phyloP scores from a whole-genome alignment of 2,329 filamentous ascomycete species.

The Aspergillus sp. region DNA sequence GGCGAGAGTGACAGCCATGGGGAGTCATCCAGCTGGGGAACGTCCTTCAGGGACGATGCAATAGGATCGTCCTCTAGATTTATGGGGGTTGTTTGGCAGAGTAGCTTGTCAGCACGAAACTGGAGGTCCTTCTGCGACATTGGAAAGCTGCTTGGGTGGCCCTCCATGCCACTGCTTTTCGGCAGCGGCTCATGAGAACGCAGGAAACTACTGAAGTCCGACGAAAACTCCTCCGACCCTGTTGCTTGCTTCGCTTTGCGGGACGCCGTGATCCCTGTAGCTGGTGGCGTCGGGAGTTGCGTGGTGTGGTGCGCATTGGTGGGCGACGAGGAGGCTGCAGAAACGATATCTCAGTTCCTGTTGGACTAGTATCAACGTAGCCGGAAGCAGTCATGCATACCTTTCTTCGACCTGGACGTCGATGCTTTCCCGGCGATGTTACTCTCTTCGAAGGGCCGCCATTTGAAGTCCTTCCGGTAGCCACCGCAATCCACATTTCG shows the following conservation, averaged over 20 bases:
- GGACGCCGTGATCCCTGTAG: not conserved
- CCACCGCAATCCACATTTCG: constrained; percentile 66
- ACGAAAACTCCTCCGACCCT: not conserved
- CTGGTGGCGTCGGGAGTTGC: not conserved
- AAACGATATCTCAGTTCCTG: constrained; percentile 1
- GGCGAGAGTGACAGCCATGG: constrained; percentile 15
- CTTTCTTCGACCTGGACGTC: constrained; percentile 46
- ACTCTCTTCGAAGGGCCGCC: constrained; percentile 66
- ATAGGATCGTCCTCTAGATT: constrained; percentile 12
- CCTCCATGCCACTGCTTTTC: constrained; percentile 1
- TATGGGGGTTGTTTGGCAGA: constrained; percentile 7
- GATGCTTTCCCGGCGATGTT: constrained; percentile 44
- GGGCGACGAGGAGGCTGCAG: constrained; percentile 8
- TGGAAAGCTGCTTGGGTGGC: not conserved
- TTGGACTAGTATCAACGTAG: not conserved
- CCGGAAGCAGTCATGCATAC: constrained; percentile 22
- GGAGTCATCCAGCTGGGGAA: constrained; percentile 11
- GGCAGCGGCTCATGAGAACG: not conserved
- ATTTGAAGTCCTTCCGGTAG: constrained; percentile 75
- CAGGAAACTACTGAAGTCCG: not conserved
- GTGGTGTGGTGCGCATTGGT: not conserved
- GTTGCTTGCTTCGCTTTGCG: not conserved
- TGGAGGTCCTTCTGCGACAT: constrained; percentile 7
- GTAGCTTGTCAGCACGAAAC: constrained; percentile 10
- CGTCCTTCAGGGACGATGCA: constrained; percentile 9